Conservation (phyloP, 2,329 filamentous ascomycete species). For the Fusarium neocosmosporiellum region DNA sequence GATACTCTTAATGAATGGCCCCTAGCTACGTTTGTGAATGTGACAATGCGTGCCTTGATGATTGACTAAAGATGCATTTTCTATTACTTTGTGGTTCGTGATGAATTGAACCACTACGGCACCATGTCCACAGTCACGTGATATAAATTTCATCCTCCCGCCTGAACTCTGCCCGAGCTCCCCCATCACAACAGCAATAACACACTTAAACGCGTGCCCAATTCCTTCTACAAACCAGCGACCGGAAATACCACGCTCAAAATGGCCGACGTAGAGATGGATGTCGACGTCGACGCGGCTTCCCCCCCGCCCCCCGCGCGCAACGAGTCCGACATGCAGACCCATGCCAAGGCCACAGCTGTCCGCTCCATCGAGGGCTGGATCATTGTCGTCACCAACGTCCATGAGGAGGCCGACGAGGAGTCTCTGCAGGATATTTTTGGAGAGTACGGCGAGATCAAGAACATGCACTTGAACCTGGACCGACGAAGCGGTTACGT, state of each 20-base stretch:
- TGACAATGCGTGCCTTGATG: neutral
- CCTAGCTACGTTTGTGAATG: neutral
- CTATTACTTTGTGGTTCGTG: neutral
- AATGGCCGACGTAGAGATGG: conserved; percentile 71
- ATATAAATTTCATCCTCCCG: conserved; percentile 20
- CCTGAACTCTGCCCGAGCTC: conserved; percentile 6
- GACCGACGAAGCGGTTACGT: conserved; percentile 87
- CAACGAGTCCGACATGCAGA: conserved; percentile 75
- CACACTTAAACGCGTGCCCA: neutral
- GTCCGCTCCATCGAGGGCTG: conserved; percentile 90
- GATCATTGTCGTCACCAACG: conserved; percentile 88
- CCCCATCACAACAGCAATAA: neutral
- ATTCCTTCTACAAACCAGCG: neutral
- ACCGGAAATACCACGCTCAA: neutral
- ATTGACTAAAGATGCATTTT: neutral
- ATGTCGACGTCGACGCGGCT: conserved; percentile 60
- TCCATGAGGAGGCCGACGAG: conserved; percentile 88
- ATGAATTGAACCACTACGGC: neutral
- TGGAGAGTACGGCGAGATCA: conserved; percentile 86
- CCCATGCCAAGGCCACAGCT: conserved; percentile 78
- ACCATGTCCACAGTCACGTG: conserved; percentile 21
- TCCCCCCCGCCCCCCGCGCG: conserved; percentile 54
- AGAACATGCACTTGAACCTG: conserved; percentile 86
- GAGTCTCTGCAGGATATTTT: conserved; percentile 86
- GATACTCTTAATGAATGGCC: neutral